phyloP scores from a whole-genome alignment of 257 asterid species.

The Gentiana straminea region DNA sequence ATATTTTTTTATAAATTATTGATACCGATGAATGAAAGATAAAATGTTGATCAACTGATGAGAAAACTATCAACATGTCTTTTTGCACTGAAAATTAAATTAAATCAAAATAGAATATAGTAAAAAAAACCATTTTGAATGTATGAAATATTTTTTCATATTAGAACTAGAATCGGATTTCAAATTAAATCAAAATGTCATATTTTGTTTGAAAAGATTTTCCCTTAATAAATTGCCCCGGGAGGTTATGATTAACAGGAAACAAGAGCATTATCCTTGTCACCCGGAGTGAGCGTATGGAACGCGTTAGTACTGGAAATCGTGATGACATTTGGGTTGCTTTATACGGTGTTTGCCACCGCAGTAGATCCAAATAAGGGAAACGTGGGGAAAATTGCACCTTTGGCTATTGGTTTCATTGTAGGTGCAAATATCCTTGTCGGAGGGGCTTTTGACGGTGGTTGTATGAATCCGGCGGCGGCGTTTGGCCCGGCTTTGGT shows the following conservation, averaged over 20 bases:
- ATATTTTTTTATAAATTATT: too few species aligned
- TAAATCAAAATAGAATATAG: too few species aligned
- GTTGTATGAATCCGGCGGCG: slow-evolving; percentile 36
- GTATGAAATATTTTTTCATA: too few species aligned
- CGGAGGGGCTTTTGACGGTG: slow-evolving; percentile 37
- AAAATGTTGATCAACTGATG: too few species aligned
- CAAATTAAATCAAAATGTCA: too few species aligned
- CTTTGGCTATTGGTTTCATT: slow-evolving; percentile 39
- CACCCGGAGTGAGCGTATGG: slow-evolving; percentile 25
- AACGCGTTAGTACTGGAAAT: slow-evolving; percentile 31
- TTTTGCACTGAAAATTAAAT: too few species aligned
- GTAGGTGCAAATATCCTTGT: slow-evolving; percentile 43
- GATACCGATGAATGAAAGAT: too few species aligned
- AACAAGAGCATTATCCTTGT: slow-evolving; percentile 22
- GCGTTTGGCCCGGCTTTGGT: slow-evolving; percentile 36
- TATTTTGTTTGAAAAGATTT: too few species aligned
- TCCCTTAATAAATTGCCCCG: too few species aligned
- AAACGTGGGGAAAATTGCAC: slow-evolving; percentile 35
- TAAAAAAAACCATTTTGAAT: too few species aligned
- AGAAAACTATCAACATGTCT: too few species aligned
- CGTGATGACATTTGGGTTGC: slow-evolving; percentile 39
- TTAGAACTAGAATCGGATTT: too few species aligned
- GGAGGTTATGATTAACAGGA: slow-evolving; percentile 9
- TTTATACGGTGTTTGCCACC: slow-evolving; percentile 44
- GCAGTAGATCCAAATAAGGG: slow-evolving; percentile 46